Evolutionary conservation across 192 early-diverging fungal species (phyloP).

Genomic region (Podila minutissima): DNA sequence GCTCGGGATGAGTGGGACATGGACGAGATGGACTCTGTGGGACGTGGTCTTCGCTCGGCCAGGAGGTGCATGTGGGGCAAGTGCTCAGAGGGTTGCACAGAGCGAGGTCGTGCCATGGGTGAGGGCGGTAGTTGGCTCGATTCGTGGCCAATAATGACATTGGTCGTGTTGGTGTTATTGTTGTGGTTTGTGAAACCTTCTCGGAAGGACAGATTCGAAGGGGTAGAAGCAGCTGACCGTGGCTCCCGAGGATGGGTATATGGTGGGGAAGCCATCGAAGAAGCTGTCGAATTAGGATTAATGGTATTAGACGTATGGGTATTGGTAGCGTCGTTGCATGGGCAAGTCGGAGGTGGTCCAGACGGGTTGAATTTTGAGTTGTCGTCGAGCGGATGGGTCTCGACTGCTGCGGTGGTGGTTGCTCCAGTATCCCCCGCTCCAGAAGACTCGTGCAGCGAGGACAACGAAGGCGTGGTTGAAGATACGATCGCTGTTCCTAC

Average conservation of each 20-base stretch:
- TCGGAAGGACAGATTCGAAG: neutral
- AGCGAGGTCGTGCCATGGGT: neutral
- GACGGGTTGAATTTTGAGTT: no score
- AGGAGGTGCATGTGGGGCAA: neutral
- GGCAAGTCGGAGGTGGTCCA: neutral
- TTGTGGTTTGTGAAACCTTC: neutral
- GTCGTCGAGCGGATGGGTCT: no score
- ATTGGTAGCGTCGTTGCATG: neutral
- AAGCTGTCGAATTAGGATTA: neutral
- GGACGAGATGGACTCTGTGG: neutral
- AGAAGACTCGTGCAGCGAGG: no score
- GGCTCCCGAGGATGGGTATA: neutral
- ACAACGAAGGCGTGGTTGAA: no score
- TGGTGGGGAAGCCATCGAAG: neutral
- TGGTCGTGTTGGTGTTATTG: neutral
- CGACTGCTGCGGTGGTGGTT: no score
- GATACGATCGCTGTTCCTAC: no score
- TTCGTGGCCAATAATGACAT: neutral
- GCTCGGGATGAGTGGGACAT: neutral
- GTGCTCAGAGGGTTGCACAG: neutral
- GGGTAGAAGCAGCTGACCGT: neutral
- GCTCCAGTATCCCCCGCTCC: no score
- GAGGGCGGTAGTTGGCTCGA: neutral
- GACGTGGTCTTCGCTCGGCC: neutral
- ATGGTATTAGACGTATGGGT: neutral